phyloP scores from a whole-genome alignment of 1,284 basidiomycete species.

The Microbotryum saponariae region DNA sequence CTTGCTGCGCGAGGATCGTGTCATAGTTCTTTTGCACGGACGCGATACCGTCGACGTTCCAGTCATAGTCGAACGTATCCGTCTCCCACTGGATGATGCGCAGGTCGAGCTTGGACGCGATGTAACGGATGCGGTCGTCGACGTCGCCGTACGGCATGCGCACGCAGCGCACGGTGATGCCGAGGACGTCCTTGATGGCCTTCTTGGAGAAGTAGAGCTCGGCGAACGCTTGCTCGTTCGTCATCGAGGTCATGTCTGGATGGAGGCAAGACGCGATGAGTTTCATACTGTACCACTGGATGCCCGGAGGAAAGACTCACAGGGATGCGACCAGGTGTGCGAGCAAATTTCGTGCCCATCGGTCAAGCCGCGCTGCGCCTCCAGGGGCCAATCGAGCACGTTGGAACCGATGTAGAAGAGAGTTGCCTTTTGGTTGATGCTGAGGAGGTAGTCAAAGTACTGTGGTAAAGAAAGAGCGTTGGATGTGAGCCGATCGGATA shows the following conservation, averaged over 20 bases:
- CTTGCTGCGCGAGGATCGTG: slow-evolving; percentile 37
- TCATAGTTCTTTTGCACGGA: slow-evolving; percentile 46
- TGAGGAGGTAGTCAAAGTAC: slow-evolving; percentile 46
- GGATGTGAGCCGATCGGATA: too few species aligned
- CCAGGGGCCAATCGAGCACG: slow-evolving; percentile 49
- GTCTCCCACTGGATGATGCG: slow-evolving; percentile 48
- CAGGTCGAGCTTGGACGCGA: slow-evolving; percentile 47
- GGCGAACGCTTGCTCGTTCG: slow-evolving; percentile 49
- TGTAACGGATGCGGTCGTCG: slow-evolving; percentile 50
- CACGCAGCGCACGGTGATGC: slow-evolving; percentile 42
- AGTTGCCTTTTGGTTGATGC: slow-evolving; percentile 48
- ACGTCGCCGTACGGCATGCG: slow-evolving; percentile 46
- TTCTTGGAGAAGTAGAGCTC: slow-evolving; percentile 51
- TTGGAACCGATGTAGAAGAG: slow-evolving; percentile 45
- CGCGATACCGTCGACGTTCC: slow-evolving; percentile 12
- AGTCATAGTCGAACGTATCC: slow-evolving; percentile 39
- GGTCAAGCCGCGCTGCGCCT: slow-evolving; percentile 46
- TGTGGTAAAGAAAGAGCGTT: background rate
- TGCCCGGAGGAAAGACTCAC: background rate
- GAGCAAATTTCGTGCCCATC: slow-evolving; percentile 42
- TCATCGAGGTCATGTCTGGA: slow-evolving; percentile 44
- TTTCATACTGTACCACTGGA: background rate
- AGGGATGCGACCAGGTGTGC: slow-evolving; percentile 11
- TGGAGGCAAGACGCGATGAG: background rate
- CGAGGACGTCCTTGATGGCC: slow-evolving; percentile 47